Evolutionary conservation across 495 filamentous ascomycete species (phyloP), one percentile per base, ranked within the genome.

Genomic region (Trypethelium eluteriae): DNA sequence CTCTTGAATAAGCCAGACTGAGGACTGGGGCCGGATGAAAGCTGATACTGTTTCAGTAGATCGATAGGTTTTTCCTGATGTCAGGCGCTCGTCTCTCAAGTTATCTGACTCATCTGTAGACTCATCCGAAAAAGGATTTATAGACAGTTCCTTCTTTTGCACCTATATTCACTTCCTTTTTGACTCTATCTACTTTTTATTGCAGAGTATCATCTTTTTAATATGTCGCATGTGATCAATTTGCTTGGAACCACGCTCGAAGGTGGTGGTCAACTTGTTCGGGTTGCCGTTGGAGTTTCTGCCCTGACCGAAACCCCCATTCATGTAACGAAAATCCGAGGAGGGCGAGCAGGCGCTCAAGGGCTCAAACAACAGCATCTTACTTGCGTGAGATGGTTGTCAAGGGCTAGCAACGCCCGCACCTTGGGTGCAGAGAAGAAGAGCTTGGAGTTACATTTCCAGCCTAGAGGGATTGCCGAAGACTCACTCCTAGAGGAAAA

Each of bases 211-310:
- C 25, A 25, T 25, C 25, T 25, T 25, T 25, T 1, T 25, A 25
- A 25, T 25, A 25, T 25, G 25, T 25, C 25, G 25, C 25, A 25
- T 25, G 25, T 25, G 25, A 25, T 25, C 25, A 25, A 25, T 25
- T 25, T 25, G 25, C 25, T 25, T 25, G 49, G 49, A 53, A 53
- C 49, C 56, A 89, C 84, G 0, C 89, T 93, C 12, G 92, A 95
- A 78, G 91, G 92, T 46, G 92, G 91, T 39, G 92, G 91, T 9
- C 91, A 96, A 74, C 79, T 96, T 1, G 82, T 94, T 38, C 84
- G 92, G 57, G 81, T 90, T 53, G 89, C 89, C 1, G 75, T 89
- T 39, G 83, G 82, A 10, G 76, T 96, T 1, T 85, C 90, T 0
- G 84, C 89, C 0, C 78, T 95, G 5, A 88, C 86, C 7, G 76